Conservation (phyloP, 1,284 basidiomycete genomes). For the Cryptococcus sp. region DNA sequence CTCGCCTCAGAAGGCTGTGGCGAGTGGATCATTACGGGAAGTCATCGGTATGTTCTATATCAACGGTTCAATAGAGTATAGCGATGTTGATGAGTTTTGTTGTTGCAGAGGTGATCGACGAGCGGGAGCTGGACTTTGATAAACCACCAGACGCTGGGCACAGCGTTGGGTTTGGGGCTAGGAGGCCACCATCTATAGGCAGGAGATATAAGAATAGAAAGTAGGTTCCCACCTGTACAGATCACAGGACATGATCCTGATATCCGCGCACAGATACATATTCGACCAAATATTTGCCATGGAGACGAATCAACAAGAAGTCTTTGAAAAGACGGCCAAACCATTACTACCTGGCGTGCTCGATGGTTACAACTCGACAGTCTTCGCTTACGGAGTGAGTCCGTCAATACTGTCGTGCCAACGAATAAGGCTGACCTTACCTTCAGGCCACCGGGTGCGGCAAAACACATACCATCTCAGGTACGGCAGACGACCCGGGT, state of each 20-base stretch:
- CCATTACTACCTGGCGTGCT: slow-evolving; percentile 79
- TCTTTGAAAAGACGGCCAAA: slow-evolving; percentile 80
- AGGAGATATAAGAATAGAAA: slow-evolving; percentile 81
- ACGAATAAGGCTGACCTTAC: background rate
- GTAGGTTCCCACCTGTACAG: slow-evolving; percentile 27
- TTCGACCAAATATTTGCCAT: slow-evolving; percentile 89
- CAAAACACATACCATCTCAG: slow-evolving; percentile 97
- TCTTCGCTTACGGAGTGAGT: slow-evolving; percentile 94
- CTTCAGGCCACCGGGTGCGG: slow-evolving; percentile 93
- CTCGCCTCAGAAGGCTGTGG: slow-evolving; percentile 34
- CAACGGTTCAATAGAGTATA: background rate
- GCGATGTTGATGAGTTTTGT: background rate
- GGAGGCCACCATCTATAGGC: slow-evolving; percentile 69
- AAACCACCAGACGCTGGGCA: slow-evolving; percentile 72
- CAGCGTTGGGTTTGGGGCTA: slow-evolving; percentile 61
- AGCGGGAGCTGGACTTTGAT: slow-evolving; percentile 79
- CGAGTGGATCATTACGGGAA: slow-evolving; percentile 43
- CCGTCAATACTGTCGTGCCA: background rate
- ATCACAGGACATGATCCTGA: slow-evolving; percentile 1
- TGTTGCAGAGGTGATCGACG: slow-evolving; percentile 55
- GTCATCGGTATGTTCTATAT: slow-evolving; percentile 48
- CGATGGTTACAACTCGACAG: slow-evolving; percentile 94
- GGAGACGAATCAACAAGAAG: slow-evolving; percentile 75
- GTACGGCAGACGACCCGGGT: slow-evolving; percentile 79
- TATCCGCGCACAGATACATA: slow-evolving; percentile 66